phyloP scores from a whole-genome alignment of 1,284 basidiomycete species.

The Clitocybe nebularis region DNA sequence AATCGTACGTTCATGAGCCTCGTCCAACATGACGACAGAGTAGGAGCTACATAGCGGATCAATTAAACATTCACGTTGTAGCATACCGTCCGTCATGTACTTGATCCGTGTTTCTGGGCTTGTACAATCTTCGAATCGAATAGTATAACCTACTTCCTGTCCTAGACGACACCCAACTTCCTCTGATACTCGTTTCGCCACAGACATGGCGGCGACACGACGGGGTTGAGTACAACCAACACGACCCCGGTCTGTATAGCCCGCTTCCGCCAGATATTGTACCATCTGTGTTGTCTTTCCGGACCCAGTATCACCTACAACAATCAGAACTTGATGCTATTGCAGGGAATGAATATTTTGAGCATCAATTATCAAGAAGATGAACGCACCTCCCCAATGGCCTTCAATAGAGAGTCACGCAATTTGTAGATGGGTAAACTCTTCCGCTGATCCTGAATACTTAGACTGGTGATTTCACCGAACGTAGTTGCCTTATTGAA shows the following conservation, averaged over 20 bases:
- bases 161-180: conserved; percentile 97
- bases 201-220: conserved; percentile 99
- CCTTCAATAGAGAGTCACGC: conserved; percentile 87
- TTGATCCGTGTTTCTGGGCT: conserved; percentile 98
- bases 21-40: conserved; percentile 97
- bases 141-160: conserved; percentile 96
- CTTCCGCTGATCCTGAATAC: conserved; percentile 92
- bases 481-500: conserved; percentile 98
- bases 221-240: conserved; percentile 98
- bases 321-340: conserved; percentile 95
- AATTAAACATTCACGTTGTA: conserved; percentile 93
- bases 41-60: conserved; percentile 93
- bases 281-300: conserved; percentile 95
- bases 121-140: conserved; percentile 99
- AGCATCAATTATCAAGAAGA: conserved; percentile 2
- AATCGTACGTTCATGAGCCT: conserved; percentile 98
- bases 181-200: conserved; percentile 97
- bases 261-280: conserved; percentile 88
- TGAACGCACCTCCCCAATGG: conserved; percentile 76
- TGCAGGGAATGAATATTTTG: conserved; percentile 27
- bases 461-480: conserved; percentile 86
- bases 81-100: conserved; percentile 99
- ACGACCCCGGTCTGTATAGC: conserved; percentile 81
- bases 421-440: conserved; percentile 95
- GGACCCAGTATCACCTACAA: conserved; percentile 93